Evolutionary conservation across 768 basidiomycete species (phyloP).

Genomic region (Boletus barrowsii): DNA sequence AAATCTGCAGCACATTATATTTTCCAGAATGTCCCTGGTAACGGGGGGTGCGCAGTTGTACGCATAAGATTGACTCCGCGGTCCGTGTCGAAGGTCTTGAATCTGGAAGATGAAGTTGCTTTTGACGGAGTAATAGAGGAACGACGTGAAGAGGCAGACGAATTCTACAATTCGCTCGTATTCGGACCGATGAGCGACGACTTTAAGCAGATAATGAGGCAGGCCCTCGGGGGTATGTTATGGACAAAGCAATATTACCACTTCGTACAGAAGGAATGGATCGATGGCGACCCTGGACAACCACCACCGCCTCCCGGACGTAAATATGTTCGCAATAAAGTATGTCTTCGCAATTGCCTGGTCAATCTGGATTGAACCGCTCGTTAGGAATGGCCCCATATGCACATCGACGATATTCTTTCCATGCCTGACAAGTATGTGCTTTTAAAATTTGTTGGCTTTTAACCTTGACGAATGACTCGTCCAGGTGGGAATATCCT

Average conservation of each 20-base stretch:
- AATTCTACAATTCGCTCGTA: conserved; percentile 84
- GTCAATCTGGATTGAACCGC: not conserved
- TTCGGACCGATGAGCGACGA: conserved; percentile 88
- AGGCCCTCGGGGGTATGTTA: conserved; percentile 94
- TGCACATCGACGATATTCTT: conserved; percentile 92
- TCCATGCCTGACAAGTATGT: conserved; percentile 98
- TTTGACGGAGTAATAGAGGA: conserved; percentile 92
- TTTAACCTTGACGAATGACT: conserved; percentile 5
- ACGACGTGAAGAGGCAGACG: conserved; percentile 89
- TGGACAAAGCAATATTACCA: conserved; percentile 99
- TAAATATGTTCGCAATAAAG: conserved; percentile 80
- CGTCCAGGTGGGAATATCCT: conserved; percentile 89
- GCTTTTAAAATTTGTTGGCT: not conserved
- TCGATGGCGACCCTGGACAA: conserved; percentile 92
- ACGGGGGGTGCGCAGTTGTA: conserved; percentile 93
- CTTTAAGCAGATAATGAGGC: conserved; percentile 92
- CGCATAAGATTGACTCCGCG: conserved; percentile 87
- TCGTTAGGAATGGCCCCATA: conserved; percentile 86
- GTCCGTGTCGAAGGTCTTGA: conserved; percentile 70
- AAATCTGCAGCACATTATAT: conserved; percentile 91
- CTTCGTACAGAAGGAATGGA: conserved; percentile 96
- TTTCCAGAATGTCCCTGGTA: conserved; percentile 82
- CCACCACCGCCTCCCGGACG: conserved; percentile 90
- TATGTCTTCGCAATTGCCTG: conserved; percentile 30
- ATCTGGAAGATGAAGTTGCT: conserved; percentile 78